phyloP scores from a whole-genome alignment of 345 rosid genomes.

The Hibiscus tridactylites region DNA sequence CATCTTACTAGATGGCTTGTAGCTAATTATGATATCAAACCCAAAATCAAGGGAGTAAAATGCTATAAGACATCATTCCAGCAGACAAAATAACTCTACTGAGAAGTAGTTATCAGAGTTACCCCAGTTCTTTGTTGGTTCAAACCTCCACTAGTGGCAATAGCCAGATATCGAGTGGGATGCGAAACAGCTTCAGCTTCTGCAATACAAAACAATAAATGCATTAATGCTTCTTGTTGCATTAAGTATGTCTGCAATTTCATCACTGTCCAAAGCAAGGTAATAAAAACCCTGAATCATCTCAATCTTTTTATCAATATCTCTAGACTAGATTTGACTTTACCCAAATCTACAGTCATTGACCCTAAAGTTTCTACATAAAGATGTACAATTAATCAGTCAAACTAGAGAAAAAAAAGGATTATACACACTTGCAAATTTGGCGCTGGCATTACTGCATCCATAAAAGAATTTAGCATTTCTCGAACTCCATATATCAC shows the following conservation, averaged over 20 bases:
- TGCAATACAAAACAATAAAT: neutral
- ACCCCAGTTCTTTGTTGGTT: slow-evolving; percentile 74
- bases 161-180: slow-evolving; percentile 37
- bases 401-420: neutral
- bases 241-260: neutral
- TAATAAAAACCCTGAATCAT: neutral
- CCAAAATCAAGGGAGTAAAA: neutral
- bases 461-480: slow-evolving; percentile 14
- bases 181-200: slow-evolving; percentile 21
- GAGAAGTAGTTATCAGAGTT: neutral
- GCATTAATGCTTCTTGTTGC: neutral
- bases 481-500: slow-evolving; percentile 23
- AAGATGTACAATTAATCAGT: neutral
- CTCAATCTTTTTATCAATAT: neutral
- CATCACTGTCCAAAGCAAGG: neutral
- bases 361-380: neutral
- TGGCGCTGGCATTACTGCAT: slow-evolving; percentile 19
- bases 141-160: slow-evolving; percentile 66
- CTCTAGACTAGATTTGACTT: neutral
- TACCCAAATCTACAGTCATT: neutral
- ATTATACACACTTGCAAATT: slow-evolving; percentile 12
- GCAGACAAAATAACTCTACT: neutral
- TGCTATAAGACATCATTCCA: neutral
- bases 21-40: slow-evolving; percentile 20
- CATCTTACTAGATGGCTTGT: slow-evolving; percentile 48